phyloP scores from a whole-genome alignment of 2,329 filamentous ascomycete species.

The Phoma sp. region DNA sequence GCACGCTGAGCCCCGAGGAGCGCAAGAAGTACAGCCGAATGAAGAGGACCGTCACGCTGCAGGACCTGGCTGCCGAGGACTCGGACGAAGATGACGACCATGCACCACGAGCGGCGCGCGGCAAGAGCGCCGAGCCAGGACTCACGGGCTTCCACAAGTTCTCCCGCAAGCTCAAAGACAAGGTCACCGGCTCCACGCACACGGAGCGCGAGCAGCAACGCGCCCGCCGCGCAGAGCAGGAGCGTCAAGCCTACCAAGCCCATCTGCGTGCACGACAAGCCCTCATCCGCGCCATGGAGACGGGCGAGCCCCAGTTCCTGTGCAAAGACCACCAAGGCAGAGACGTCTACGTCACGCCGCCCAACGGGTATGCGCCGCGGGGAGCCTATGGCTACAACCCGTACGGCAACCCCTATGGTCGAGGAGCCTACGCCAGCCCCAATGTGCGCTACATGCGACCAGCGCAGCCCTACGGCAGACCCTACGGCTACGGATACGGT shows the following conservation, averaged over 20 bases:
- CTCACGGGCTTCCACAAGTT: constrained; percentile 53
- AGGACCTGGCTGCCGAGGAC: constrained; percentile 55
- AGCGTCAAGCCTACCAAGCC: constrained; percentile 59
- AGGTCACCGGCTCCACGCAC: constrained; percentile 63
- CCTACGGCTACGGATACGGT: constrained; percentile 48
- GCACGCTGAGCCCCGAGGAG: constrained; percentile 56
- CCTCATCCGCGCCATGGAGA: constrained; percentile 59
- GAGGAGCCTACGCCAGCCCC: constrained; percentile 55
- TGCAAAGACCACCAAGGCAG: constrained; percentile 61
- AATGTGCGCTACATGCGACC: constrained; percentile 60
- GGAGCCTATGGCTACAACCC: constrained; percentile 46
- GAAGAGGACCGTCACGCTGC: constrained; percentile 47
- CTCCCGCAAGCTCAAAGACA: constrained; percentile 66
- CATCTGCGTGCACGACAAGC: constrained; percentile 59
- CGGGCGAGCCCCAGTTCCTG: constrained; percentile 62
- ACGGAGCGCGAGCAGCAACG: constrained; percentile 59
- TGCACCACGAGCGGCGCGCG: constrained; percentile 9
- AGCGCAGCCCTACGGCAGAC: constrained; percentile 53
- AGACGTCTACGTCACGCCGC: constrained; percentile 66
- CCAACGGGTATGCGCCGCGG: constrained; percentile 55
- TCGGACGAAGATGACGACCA: constrained; percentile 40
- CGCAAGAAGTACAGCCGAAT: constrained; percentile 54
- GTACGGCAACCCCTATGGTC: constrained; percentile 54
- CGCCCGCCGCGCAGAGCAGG: constrained; percentile 55
- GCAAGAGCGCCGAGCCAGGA: constrained; percentile 19